Evolutionary conservation across 2,329 filamentous ascomycete species (phyloP), one percentile per base, ranked within the genome.

Genomic region (Trichothecium sympodiale): DNA sequence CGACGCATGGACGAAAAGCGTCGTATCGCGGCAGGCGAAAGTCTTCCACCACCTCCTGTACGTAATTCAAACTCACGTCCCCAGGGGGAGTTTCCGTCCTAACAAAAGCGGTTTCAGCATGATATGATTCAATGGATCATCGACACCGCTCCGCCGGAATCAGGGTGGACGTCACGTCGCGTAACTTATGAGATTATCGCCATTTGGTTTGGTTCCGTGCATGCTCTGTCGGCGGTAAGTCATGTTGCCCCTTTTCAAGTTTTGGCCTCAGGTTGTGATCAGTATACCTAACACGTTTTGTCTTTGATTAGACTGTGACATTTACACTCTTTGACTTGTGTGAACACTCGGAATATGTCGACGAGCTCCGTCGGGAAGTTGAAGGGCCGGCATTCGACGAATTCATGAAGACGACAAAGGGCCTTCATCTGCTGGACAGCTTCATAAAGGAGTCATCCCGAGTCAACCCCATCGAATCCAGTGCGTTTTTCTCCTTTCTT

Each of bases 391-490:
- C 12, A 23, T 38, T 26, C 18, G 3, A 28, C 13, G 17, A 27
- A 3, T 37, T 37, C 32, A 27, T 34, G 16, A 5, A 29, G 8
- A 30, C 27, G 8, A 26, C 31, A 3, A 3, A 16, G n/a, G 26
- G 31, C 5, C 32, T 35, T 6, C n/a, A 25, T 13, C 27, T 36
- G 6, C 17, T 40, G 16, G 38, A 40, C 23, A 40, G 38, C 35
- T 40, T 40, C 28, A 36, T 36, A 14, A 40, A 40, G 28, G 38
- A 40, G 35, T 40, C 38, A 3, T 25, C 31, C 8, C 25, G 38
- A 10, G 25, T 35, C 8, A 10, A 8, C 10, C 34, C 34, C 14
- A 27, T 37, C 12, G 35, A 37, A 29, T 5, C 35, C 4, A 5
- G 35, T 37, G 29, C 16, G 35, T 27, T 5, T 18, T 28, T 27